phyloP scores from a whole-genome alignment of 148 eudicot genomes.

The Fagopyrum tataricum region DNA sequence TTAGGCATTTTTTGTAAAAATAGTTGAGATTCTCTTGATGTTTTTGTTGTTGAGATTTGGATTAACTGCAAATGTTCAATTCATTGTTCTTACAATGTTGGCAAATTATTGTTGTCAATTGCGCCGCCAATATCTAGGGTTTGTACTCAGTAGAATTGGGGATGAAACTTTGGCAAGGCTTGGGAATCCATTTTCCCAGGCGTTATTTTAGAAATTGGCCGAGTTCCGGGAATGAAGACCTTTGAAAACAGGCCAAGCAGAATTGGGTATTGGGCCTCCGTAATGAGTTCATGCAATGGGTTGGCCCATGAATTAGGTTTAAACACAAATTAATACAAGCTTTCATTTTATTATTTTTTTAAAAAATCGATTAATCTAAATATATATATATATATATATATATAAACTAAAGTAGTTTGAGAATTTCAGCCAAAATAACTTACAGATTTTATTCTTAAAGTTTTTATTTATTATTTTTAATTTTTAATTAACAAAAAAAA shows the following conservation, averaged over 20 bases:
- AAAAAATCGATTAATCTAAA: no score
- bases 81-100: background rate
- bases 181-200: background rate
- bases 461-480: no score
- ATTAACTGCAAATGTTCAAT: background rate
- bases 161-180: background rate
- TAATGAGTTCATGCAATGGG: background rate
- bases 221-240: background rate
- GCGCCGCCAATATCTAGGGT: conserved; percentile 11
- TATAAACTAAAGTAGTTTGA: no score
- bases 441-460: no score
- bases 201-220: background rate
- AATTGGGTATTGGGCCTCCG: background rate
- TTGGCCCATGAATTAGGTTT: background rate
- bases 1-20: background rate
- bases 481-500: no score
- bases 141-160: conserved; percentile 6
- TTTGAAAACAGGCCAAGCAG: background rate
- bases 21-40: background rate
- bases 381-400: no score
- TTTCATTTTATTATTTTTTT: no score
- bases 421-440: no score
- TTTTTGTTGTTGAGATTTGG: background rate
- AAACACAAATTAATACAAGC: no score
- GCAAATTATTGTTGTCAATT: background rate